These are phyloP conservation scores for Thelonectria discophora DNA, from an alignment of 2,329 filamentous ascomycete genomes.

Conservation along the genomic window DNA sequence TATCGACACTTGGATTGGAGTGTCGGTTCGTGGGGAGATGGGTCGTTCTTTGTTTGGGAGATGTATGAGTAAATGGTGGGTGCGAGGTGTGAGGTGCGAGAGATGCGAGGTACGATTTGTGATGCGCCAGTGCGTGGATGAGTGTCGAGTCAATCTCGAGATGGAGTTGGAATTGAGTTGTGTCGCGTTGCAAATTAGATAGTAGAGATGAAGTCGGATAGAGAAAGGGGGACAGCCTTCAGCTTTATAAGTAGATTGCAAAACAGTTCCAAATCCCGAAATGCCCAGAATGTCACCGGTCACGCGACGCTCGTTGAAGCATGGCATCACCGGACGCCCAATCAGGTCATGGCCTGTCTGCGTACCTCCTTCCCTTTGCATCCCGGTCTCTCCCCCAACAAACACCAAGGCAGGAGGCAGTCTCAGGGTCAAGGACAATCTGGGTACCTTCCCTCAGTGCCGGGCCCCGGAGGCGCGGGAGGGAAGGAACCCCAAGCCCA, in stretches of 20 bases:
- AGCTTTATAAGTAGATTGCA: conserved; percentile 34
- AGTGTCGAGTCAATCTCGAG: no score
- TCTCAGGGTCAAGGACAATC: no score
- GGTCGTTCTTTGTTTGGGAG: background rate
- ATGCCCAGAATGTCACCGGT: conserved; percentile 19
- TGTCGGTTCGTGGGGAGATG: background rate
- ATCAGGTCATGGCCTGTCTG: conserved; percentile 39
- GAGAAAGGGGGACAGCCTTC: conserved; percentile 33
- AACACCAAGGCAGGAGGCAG: background rate
- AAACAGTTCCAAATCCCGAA: background rate
- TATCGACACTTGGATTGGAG: background rate
- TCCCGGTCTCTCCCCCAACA: conserved; percentile 15
- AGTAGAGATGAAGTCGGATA: conserved; percentile 17
- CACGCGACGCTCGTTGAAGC: conserved; percentile 37
- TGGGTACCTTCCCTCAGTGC: conserved; percentile 15
- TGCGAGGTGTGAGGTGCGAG: background rate
- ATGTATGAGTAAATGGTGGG: background rate
- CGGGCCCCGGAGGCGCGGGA: conserved; percentile 23
- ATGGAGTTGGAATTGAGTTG: conserved; percentile 5
- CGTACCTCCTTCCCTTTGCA: background rate
- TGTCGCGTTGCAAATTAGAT: conserved; percentile 12
- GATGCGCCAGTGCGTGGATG: background rate
- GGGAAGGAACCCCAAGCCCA: conserved; percentile 7
- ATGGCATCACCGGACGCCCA: conserved; percentile 43
- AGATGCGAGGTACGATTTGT: no score